These are phyloP conservation scores for Monilinia fructicola DNA, from an alignment of 2,329 filamentous ascomycete species.

Conservation along the genomic window DNA sequence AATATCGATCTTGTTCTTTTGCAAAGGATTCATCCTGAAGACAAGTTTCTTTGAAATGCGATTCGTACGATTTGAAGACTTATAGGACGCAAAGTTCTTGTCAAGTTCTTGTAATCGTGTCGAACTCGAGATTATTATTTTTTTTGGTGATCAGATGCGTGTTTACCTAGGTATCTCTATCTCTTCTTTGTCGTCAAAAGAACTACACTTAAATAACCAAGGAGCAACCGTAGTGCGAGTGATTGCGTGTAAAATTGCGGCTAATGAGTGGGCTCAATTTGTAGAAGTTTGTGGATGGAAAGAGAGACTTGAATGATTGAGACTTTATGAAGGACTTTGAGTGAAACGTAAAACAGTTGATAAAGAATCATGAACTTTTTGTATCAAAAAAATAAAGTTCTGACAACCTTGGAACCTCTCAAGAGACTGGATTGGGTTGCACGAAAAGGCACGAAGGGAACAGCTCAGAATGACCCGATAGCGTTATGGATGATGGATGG, in stretches of 20 bases:
- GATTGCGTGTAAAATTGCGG: conserved; percentile 4
- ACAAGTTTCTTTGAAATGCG: conserved; percentile 1
- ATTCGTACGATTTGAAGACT: neutral
- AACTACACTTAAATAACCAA: conserved; percentile 8
- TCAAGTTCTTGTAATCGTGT: neutral
- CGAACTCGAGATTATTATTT: conserved; percentile 4
- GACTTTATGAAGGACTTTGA: neutral
- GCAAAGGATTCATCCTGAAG: conserved; percentile 82
- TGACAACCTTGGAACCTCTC: neutral
- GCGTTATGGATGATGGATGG: neutral
- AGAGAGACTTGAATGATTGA: conserved; percentile 12
- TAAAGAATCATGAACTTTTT: neutral
- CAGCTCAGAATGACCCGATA: conserved; percentile 16
- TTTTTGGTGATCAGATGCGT: conserved; percentile 2
- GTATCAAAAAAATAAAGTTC: conserved; percentile 1
- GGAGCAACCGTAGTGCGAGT: conserved; percentile 2
- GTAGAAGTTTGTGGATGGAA: neutral
- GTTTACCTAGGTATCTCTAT: neutral
- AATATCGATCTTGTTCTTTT: conserved; percentile 98
- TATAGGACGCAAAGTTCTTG: neutral
- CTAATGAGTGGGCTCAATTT: conserved; percentile 7
- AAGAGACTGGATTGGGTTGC: neutral
- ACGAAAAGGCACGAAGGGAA: neutral
- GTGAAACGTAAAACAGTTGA: neutral
- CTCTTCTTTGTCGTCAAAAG: conserved; percentile 12